Base-by-base conservation (phyloP, 495 filamentous ascomycete species). In the Saxophila tyrrhenica region DNA sequence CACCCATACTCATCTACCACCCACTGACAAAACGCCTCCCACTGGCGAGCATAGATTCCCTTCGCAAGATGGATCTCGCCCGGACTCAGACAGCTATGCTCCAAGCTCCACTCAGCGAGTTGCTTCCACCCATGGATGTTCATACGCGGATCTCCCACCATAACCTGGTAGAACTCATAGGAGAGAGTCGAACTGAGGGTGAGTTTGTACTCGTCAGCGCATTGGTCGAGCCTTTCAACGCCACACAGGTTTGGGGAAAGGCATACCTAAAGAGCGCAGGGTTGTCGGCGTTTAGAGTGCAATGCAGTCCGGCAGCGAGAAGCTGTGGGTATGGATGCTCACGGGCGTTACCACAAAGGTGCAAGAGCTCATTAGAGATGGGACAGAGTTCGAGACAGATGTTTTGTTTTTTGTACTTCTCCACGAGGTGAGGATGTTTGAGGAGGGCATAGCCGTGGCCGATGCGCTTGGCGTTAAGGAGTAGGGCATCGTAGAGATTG, bases 371-470 rank as follows among this genome's bases (percentile, higher is more conserved):
- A 54, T 70, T 70, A 8, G 66, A 69, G 20, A 67, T 65, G 1
- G 68, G 68, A 44, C 68, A 70, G 13, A 70, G 64, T 53, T 70
- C 68, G 51, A 70, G 61, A 32, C 63, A 66, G 32, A 70, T 70
- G 38, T 60, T 50, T 39, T 63, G 54, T 55, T 63, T 44, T 55
- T 64, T 65, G 64, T 64, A 70, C 39, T 62, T 55, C 44, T 70
- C 62, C 22, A 69, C 51, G 22, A 70, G 52, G 15, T 58, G 45
- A 1, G 68, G 67, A 41, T 70, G 68, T 48, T 69, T 70, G 22
- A 68, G 42, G 9, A 70, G 53, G 0, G 66, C 59, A 43, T 66
- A 67, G 17, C 68, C 68, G 45, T 70, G 68, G 7, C 68, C 68
- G 29, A 70, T 68, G 7, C 68, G 65, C 48, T 67, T 70, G 10